phyloP scores from a whole-genome alignment of 2,329 filamentous ascomycete species.

The Trichoderma asperellum region DNA sequence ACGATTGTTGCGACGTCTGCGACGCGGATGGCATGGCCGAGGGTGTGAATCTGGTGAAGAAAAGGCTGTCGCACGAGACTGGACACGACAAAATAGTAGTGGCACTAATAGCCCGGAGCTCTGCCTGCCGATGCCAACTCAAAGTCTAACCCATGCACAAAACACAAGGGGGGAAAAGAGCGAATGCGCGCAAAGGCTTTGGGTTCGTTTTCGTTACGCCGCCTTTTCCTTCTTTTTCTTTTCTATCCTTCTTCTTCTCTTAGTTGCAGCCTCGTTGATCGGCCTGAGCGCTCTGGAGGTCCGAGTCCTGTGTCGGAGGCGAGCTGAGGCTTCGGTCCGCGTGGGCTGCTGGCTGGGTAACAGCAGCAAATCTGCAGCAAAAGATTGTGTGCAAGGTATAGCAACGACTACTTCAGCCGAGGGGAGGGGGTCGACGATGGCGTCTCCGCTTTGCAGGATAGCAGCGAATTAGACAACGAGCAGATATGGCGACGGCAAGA shows the following conservation, averaged over 20 bases:
- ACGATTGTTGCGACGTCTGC: slow-evolving; percentile 60
- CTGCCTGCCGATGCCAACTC: not conserved
- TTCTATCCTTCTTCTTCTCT: not conserved
- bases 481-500: slow-evolving; percentile 3
- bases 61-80: slow-evolving; percentile 20
- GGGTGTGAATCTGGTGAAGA: not conserved
- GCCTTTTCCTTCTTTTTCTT: not conserved
- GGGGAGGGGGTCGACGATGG: slow-evolving; percentile 16
- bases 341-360: slow-evolving; percentile 26
- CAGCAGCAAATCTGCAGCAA: slow-evolving; percentile 24
- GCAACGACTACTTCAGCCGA: slow-evolving; percentile 13
- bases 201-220: not conserved
- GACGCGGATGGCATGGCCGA: slow-evolving; percentile 48
- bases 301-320: slow-evolving; percentile 5
- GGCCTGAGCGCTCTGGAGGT: not conserved
- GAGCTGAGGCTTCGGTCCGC: slow-evolving; percentile 23
- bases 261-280: not conserved
- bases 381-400: slow-evolving; percentile 16
- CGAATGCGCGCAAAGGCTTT: not conserved
- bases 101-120: slow-evolving; percentile 14
- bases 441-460: slow-evolving; percentile 27
- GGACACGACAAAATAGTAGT: slow-evolving; percentile 18
- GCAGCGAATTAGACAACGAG: slow-evolving; percentile 17
- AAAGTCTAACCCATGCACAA: slow-evolving; percentile 17
- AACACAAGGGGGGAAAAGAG: not conserved